phyloP scores from a whole-genome alignment of 306 rosid species.

The Quercus robur region DNA sequence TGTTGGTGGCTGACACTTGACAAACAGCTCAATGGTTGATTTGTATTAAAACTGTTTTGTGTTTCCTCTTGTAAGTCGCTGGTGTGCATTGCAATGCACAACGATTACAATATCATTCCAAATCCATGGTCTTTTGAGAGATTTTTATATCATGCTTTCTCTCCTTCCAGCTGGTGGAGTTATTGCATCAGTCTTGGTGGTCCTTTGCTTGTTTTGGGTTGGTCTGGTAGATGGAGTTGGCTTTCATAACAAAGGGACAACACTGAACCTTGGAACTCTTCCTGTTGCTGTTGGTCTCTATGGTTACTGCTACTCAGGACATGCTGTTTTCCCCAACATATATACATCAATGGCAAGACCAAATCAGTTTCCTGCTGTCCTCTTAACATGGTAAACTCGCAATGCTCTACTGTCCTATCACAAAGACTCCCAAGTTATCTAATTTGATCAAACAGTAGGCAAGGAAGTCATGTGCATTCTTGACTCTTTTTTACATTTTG shows the following conservation, averaged over 20 bases:
- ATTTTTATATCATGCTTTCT: background rate
- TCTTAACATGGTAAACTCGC: constrained; percentile 64
- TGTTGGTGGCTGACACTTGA: background rate
- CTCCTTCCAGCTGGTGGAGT: constrained; percentile 80
- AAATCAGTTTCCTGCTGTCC: constrained; percentile 68
- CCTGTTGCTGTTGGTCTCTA: constrained; percentile 97
- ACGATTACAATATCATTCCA: background rate
- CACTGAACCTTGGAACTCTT: constrained; percentile 66
- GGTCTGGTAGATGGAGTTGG: constrained; percentile 73
- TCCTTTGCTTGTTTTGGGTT: constrained; percentile 74
- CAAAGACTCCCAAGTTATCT: background rate
- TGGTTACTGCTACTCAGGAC: constrained; percentile 97
- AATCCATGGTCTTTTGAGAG: background rate
- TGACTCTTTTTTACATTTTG: background rate
- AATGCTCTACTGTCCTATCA: background rate
- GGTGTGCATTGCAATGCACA: background rate
- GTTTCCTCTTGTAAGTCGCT: background rate
- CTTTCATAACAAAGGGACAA: constrained; percentile 61
- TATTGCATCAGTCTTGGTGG: constrained; percentile 72
- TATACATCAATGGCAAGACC: constrained; percentile 84
- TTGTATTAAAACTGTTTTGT: background rate
- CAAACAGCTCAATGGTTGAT: background rate
- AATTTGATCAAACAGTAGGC: background rate
- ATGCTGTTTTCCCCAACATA: constrained; percentile 95
- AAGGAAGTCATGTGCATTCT: background rate